phyloP scores from a whole-genome alignment of 768 basidiomycete species.

The Gautieria morchelliformis region DNA sequence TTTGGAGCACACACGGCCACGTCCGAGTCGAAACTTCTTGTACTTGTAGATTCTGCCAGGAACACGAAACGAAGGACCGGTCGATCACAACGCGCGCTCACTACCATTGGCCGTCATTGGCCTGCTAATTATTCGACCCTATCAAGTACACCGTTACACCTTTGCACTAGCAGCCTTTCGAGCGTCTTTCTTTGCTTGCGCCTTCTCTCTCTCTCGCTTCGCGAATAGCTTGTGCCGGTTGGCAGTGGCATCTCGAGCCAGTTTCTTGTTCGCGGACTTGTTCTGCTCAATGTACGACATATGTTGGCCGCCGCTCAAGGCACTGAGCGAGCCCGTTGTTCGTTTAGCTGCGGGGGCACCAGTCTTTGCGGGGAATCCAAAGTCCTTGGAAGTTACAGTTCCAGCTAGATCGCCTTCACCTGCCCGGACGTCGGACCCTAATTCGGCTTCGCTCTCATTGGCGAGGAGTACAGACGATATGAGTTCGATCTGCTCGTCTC shows the following conservation, averaged over 20 bases:
- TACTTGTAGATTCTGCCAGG: too few species aligned
- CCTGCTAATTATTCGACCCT: too few species aligned
- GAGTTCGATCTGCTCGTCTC: conserved; percentile 92
- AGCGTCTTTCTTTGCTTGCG: conserved; percentile 39
- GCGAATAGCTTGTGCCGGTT: conserved; percentile 68
- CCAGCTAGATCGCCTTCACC: conserved; percentile 80
- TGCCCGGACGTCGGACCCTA: conserved; percentile 75
- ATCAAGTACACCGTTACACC: background rate
- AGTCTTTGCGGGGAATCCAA: conserved; percentile 50
- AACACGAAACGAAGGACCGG: too few species aligned
- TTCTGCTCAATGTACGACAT: conserved; percentile 93
- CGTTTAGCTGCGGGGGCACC: conserved; percentile 59
- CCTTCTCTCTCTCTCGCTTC: conserved; percentile 73
- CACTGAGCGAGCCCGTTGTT: conserved; percentile 72
- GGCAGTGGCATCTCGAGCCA: conserved; percentile 41
- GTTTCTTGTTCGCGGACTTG: conserved; percentile 79
- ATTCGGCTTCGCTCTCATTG: conserved; percentile 83
- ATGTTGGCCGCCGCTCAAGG: conserved; percentile 80
- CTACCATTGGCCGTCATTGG: too few species aligned
- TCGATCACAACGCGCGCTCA: too few species aligned
- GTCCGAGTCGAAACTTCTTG: too few species aligned
- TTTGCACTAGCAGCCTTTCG: conserved; percentile 15
- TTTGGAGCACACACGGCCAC: too few species aligned
- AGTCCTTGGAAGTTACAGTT: conserved; percentile 79
- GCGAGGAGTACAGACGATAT: conserved; percentile 87